Base-by-base conservation (phyloP, 2,329 filamentous ascomycete genomes). In the Dactylellina leptospora region DNA sequence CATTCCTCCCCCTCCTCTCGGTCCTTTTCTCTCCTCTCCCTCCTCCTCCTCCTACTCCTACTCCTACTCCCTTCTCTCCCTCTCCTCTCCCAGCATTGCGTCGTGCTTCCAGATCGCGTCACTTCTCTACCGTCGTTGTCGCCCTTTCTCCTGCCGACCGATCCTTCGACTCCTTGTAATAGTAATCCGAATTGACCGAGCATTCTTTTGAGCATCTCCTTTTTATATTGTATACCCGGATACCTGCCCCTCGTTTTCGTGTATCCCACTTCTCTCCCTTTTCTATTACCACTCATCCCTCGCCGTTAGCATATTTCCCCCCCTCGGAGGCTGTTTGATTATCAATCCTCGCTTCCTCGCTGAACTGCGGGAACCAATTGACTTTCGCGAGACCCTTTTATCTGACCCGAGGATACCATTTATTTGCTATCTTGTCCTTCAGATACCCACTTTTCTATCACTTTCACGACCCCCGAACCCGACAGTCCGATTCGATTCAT, bases 1-100 rank as follows among this genome's bases (percentile, higher is more conserved):
- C 70, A 40, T 40, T 72, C 58, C 72, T 68, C 71, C 61, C 48
- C 61, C 68, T 22, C 47, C 58, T 45, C 38, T 54, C 56, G 30
- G 33, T 23, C 20, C 22, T 48, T 11, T 20, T 55, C 3, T 28
- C 42, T 48, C 70, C 48, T 66, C 59, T 63, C 23, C 16, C 58
- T 58, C 60, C 40, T 55, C 71, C 60, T 68, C 75, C 76, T 75
- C 68, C 75, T 74, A 73, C 54, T 61, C 36, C 70, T 64, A 72
- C 76, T 74, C 70, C 62, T 74, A 38, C 51, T 64, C 73, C 63
- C 71, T 64, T 68, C 76, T 68, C 63, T 69, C 66, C 30, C 27
- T 56, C 66, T 18, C 38, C 11, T 54, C 30, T 54, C 54, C 44
- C 16, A 51, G 74, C 76, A 63, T 59, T 63, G 61, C 58, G 56